A percentile compares a stretch with the other conserved stretches of the same genome.
These are phyloP conservation scores for Chlamydomonas reinhardtii DNA, from an alignment of 163 green algal genomes.

Conservation along the genomic window DNA sequence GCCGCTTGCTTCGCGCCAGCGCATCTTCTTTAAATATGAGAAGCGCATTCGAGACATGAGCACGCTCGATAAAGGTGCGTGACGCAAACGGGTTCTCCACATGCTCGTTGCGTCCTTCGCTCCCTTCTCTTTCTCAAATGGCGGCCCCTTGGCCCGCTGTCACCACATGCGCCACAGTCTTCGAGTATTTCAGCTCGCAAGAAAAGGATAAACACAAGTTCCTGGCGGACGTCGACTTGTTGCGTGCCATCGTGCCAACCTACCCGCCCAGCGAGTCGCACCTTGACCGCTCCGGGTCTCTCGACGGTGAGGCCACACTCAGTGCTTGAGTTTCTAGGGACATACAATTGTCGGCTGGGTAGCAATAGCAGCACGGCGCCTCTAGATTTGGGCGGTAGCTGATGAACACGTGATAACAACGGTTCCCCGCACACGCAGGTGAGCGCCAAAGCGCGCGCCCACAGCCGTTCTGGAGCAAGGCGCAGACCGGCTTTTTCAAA, in stretches of 20 bases:
- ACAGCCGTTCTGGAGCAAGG: slow-evolving; percentile 17
- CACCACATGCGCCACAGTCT: slow-evolving; percentile 21
- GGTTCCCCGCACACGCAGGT: too few species aligned
- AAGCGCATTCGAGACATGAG: slow-evolving; percentile 73
- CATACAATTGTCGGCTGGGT: too few species aligned
- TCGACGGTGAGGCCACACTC: slow-evolving; percentile 69
- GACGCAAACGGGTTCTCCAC: too few species aligned
- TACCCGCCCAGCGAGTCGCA: slow-evolving; percentile 77
- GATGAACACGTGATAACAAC: too few species aligned
- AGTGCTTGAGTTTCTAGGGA: too few species aligned
- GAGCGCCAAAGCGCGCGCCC: slow-evolving; percentile 26
- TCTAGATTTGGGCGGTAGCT: too few species aligned
- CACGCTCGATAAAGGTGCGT: slow-evolving; percentile 62
- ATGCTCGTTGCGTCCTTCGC: too few species aligned
- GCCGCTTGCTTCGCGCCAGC: slow-evolving; percentile 24
- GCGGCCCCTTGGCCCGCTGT: too few species aligned
- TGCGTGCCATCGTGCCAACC: slow-evolving; percentile 78
- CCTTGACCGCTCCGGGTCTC: slow-evolving; percentile 70
- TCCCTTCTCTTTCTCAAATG: too few species aligned
- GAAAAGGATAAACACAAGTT: slow-evolving; percentile 52
- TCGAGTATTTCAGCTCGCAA: slow-evolving; percentile 72
- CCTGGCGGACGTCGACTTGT: slow-evolving; percentile 77
- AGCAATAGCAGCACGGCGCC: too few species aligned
- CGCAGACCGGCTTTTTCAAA: slow-evolving; percentile 22
- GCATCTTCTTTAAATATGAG: slow-evolving; percentile 76